Base-by-base conservation (phyloP, 140 eudicot species). In the Ambrosia hybrid region DNA sequence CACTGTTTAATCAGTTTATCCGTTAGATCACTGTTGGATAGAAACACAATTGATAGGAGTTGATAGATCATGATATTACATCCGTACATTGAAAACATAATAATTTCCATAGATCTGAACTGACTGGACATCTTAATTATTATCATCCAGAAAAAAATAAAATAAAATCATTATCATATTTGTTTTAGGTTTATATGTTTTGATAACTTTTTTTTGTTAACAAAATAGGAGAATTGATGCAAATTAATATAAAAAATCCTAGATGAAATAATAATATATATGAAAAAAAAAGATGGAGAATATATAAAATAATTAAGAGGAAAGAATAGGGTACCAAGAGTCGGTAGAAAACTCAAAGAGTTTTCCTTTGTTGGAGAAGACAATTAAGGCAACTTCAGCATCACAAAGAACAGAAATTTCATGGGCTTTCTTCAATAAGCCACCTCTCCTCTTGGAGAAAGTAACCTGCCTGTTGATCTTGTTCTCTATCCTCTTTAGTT, bases 331-430 rank as follows among this genome's bases (percentile, higher is more conserved):
- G 57, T 80, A 88, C 95, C 88, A 68, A 74, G 95, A 85, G 82
- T 88, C 91, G 69, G 88, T 76, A 67, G 91, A 85, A 71, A 82
- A 88, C 95, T 88, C 95, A 85, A 88, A 88, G 58, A 88, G 88
- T 53, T 88, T 88, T 43, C 95, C 95, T 71, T 84, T 82, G 79
- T 88, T 82, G 69, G 95, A 88, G 84, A 88, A 88, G 65, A 88
- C 85, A 81, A 88, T 88, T 72, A 88, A 77, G 9, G 88, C 95
- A 58, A 88, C 95, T 58, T 88, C 91, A 51, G 91, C 95, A 80
- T 88, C 95, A 80, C 95, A 87, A 55, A 87, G 95, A 75, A 87
- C 95, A 10, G 95, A 87, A 75, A 87, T 87, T 64, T 88, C 90
- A 83, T 88, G 95, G 36, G 95, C 95, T 80, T 88, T 88, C 86